Evolutionary conservation across 2,329 filamentous ascomycete species (phyloP), one percentile per base, ranked within the genome.

Genomic region (Neofusicoccum cordaticola): DNA sequence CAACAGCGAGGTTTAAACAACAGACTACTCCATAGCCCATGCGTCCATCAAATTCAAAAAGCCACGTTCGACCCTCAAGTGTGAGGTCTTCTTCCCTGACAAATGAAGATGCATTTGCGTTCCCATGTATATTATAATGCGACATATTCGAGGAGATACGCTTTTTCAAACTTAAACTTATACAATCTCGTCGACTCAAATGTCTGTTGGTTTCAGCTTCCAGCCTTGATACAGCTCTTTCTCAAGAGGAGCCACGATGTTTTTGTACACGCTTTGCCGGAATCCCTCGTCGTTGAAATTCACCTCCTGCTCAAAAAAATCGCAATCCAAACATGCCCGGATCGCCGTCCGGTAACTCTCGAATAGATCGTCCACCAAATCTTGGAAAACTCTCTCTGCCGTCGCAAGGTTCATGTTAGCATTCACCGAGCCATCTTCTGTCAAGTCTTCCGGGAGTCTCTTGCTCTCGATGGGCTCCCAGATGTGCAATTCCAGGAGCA

Each of bases 181-280:
- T 22, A 22, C 22, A 22, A 22, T 22, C 2, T 22, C 22, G 22
- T 22, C 22, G 2, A 17, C 13, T 35, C 48, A 35, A 2, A 51
- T 27, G 4, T 48, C 47, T n/a, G 13, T 12, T 9, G 48, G 48
- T 2, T 34, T 51, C 48, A 51, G n/a, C 7, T 17, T 35, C 22
- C 22, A 64, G 2, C 63, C 63, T 11, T 37, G 47, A 7, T 50
- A 35, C 27, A 65, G 39, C 27, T 65, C 53, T 22, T 27, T 35
- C 35, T 65, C 63, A 1, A 65, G 45, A 3, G 63, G 63, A 5
- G 56, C 56, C 2, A 65, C 63, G 15, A 65, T 62, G 34, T 58
- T 51, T 35, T 50, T 47, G 41, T 65, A 65, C 34, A 65, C 63
- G 12, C 37, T 31, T 41, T 35, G 35, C 22, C 53, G 35, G 15